Evolutionary conservation across 164 flowering plant genomes (phyloP).

Genomic region (Liriodendron chinense): DNA sequence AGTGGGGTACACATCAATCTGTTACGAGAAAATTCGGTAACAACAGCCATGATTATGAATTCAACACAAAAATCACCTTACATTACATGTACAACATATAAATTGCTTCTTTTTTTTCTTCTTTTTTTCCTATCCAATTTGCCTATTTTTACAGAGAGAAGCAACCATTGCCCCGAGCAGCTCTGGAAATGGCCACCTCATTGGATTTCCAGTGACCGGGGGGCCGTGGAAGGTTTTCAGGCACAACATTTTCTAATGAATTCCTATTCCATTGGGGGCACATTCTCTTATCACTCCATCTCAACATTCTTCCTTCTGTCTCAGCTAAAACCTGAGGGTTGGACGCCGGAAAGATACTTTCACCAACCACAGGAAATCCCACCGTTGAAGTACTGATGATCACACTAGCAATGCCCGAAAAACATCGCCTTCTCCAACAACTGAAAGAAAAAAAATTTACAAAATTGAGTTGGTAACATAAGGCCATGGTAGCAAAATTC

Average conservation of each 20-base stretch:
- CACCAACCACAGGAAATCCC: background rate
- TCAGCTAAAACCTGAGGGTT: background rate
- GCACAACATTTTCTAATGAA: background rate
- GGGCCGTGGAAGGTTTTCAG: conserved; percentile 1
- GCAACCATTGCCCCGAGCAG: background rate
- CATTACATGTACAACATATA: background rate
- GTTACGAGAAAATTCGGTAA: too few relatives aligned
- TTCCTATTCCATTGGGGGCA: background rate
- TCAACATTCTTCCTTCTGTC: background rate
- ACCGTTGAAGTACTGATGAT: background rate
- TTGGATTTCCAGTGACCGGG: background rate
- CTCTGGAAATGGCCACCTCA: background rate
- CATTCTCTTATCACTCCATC: background rate
- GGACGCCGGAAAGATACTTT: background rate
- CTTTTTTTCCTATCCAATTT: background rate
- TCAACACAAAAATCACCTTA: background rate
- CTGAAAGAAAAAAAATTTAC: background rate
- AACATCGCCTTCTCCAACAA: background rate
- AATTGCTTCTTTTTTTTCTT: too few relatives aligned
- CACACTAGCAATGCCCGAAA: background rate
- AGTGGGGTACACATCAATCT: too few relatives aligned
- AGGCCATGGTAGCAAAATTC: background rate
- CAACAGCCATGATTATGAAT: too few relatives aligned
- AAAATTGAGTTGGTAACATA: background rate
- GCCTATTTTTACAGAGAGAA: background rate